These are phyloP conservation scores for Exophiala oligosperma DNA, from an alignment of 2,329 filamentous ascomycete genomes.

Conservation along the genomic window DNA sequence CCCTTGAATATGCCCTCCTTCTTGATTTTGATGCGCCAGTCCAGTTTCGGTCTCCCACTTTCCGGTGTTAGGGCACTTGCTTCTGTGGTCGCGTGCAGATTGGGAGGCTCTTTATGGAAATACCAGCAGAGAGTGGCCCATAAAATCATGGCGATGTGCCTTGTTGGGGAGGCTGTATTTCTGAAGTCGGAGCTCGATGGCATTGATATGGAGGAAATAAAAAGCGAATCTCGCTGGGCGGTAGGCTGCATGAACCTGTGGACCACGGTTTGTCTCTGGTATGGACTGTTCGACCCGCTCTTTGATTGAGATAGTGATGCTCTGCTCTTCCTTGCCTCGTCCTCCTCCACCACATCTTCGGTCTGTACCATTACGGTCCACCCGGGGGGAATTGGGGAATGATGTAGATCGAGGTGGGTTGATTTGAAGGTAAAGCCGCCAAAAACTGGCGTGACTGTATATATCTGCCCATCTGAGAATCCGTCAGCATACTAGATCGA, in stretches of 20 bases:
- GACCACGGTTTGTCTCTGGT: slow-evolving; percentile 19
- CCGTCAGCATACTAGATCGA: not conserved
- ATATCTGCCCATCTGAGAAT: slow-evolving; percentile 68
- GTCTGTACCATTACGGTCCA: slow-evolving; percentile 89
- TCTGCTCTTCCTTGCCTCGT: slow-evolving; percentile 25
- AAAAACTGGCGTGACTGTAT: slow-evolving; percentile 73
- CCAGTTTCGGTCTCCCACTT: slow-evolving; percentile 72
- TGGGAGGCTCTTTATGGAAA: slow-evolving; percentile 82
- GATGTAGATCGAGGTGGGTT: slow-evolving; percentile 69
- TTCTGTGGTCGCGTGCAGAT: slow-evolving; percentile 61
- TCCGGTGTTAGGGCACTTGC: slow-evolving; percentile 66
- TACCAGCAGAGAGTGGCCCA: slow-evolving; percentile 97
- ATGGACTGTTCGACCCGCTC: slow-evolving; percentile 4
- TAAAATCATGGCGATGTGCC: slow-evolving; percentile 94
- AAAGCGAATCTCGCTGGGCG: slow-evolving; percentile 75
- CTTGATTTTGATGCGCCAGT: slow-evolving; percentile 84
- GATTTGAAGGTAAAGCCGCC: slow-evolving; percentile 89
- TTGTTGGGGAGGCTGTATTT: slow-evolving; percentile 74
- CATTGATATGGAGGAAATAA: slow-evolving; percentile 88
- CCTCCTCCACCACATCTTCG: slow-evolving; percentile 49
- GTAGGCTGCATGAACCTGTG: slow-evolving; percentile 75
- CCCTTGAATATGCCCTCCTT: slow-evolving; percentile 85
- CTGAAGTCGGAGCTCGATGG: slow-evolving; percentile 79
- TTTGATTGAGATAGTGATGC: slow-evolving; percentile 4
- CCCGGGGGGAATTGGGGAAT: slow-evolving; percentile 74